Evolutionary conservation across 2,329 filamentous ascomycete species (phyloP), one percentile per base, ranked within the genome.

Genomic region (Annulohypoxylon truncatum): DNA sequence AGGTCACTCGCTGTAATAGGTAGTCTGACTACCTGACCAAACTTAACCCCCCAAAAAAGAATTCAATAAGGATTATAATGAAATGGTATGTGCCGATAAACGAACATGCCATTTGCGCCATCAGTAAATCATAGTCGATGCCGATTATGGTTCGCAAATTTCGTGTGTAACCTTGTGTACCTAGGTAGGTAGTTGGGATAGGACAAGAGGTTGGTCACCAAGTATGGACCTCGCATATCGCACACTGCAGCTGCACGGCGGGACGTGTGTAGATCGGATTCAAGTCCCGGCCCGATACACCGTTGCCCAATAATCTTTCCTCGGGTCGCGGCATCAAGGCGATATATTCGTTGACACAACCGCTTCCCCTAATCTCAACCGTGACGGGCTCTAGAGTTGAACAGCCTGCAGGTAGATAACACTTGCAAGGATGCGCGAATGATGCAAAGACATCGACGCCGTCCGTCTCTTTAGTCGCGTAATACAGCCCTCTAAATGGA

Each of bases 241-340:
- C 61, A 62, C 63, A 59, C 53, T 59, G 57, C 63, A 61, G 61
- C 40, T 68, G 57, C 64, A 64, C 59, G 35, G 15, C 52, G 66
- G 56, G 55, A 66, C 35, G 54, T 57, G 38, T 54, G 66, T 62
- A 67, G 64, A 67, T 69, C 64, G 53, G 60, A 63, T 64, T 68
- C 52, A 44, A 61, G 54, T 59, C 48, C 60, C 66, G 66, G 62
- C 48, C 68, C 66, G 63, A 62, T 18, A 63, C 55, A 61, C 54
- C 40, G 60, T 46, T 61, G 35, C 24, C 59, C 48, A 66, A 48
- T 59, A 53, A 33, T 53, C 57, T 66, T 31, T 42, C 24, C 46
- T 66, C 66, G 66, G 66, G 51, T 66, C 33, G 48, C 51, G 31
- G 48, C 66, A 66, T 61, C n/a, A 38, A 51, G 46, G 20, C 38